Evolutionary conservation across 352 stramenopile species (phyloP), one percentile per base, ranked within the genome.

Genomic region (Pythium coloratum): DNA sequence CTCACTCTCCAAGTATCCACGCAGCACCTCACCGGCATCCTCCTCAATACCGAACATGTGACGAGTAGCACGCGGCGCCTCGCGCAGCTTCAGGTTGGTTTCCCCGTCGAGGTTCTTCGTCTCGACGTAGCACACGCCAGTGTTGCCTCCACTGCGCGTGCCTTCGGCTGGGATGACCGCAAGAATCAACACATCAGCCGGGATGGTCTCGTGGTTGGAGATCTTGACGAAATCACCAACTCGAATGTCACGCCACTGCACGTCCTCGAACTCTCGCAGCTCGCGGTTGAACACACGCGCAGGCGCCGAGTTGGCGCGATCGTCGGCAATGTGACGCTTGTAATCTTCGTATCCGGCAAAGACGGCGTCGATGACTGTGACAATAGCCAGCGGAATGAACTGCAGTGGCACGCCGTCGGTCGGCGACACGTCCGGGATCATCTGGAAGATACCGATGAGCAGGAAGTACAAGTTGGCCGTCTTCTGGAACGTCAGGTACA

Each of bases 51-150:
- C 71, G 59, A 93, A 94, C 70, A 90, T 86, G 32, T 77, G 81
- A 6, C 78, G 80, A 2, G 80, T 91, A 14, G 71, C 71, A 36
- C 72, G 62, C 2, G 86, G 74, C 0, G 89, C 82, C 62, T 96
- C 84, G 8, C 88, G 80, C 33, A 96, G 69, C 66, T 96, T 96
- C 3, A 96, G 59, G 47, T 96, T 96, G 2, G 89, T 95, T 64
- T 96, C 88, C 8, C 89, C 89, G 55, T 96, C 89, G 1, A 97
- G 59, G 42, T 90, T 94, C 75, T 97, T 97, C 5, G 89, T 97
- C 61, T 97, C 89, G 16, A 97, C 87, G 69, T 96, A 96, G 68
- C 89, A 96, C 1, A 94, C 64, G 3, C 88, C 86, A 59, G 82
- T 86, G 57, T 92, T 92, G 6, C 77, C 82, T 12, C 77, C 80